phyloP scores from a whole-genome alignment of 2,329 filamentous ascomycete genomes.

The Microdochium paspali region DNA sequence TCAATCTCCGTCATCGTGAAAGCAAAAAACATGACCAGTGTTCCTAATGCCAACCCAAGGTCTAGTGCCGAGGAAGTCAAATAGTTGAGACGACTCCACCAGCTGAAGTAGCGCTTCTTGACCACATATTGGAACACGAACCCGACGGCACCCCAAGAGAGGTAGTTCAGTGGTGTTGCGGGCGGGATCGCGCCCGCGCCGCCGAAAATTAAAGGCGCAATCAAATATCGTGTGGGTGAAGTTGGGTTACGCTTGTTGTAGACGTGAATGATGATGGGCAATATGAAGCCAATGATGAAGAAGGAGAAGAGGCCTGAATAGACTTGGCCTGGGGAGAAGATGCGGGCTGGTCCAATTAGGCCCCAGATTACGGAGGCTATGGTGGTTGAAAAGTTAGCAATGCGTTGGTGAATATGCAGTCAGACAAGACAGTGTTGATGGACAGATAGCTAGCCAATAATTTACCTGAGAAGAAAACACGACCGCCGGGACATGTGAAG shows the following conservation, averaged over 20 bases:
- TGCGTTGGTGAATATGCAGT: background rate
- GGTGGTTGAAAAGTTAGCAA: background rate
- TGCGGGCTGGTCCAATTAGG: slow-evolving; percentile 51
- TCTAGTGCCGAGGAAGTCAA: slow-evolving; percentile 62
- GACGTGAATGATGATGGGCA: slow-evolving; percentile 42
- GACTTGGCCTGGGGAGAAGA: slow-evolving; percentile 54
- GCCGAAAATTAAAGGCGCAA: slow-evolving; percentile 55
- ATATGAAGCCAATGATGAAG: slow-evolving; percentile 45
- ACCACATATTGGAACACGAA: slow-evolving; percentile 62
- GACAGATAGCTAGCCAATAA: background rate
- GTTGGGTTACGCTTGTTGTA: slow-evolving; percentile 38
- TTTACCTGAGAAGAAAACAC: slow-evolving; percentile 53
- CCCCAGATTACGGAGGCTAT: slow-evolving; percentile 59
- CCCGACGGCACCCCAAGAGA: slow-evolving; percentile 64
- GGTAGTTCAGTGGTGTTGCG: slow-evolving; percentile 65
- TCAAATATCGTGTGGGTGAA: slow-evolving; percentile 41
- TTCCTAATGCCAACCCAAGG: slow-evolving; percentile 56
- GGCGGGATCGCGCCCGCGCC: slow-evolving; percentile 49
- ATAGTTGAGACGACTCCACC: slow-evolving; percentile 70
- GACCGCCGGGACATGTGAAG: slow-evolving; percentile 55
- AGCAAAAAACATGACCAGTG: slow-evolving; percentile 61
- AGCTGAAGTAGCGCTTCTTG: slow-evolving; percentile 51
- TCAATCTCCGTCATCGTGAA: slow-evolving; percentile 54
- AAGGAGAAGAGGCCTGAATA: slow-evolving; percentile 52
- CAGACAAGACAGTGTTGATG: background rate